Conservation (phyloP, 2,329 filamentous ascomycete genomes). For the Diaporthe aspalathi region DNA sequence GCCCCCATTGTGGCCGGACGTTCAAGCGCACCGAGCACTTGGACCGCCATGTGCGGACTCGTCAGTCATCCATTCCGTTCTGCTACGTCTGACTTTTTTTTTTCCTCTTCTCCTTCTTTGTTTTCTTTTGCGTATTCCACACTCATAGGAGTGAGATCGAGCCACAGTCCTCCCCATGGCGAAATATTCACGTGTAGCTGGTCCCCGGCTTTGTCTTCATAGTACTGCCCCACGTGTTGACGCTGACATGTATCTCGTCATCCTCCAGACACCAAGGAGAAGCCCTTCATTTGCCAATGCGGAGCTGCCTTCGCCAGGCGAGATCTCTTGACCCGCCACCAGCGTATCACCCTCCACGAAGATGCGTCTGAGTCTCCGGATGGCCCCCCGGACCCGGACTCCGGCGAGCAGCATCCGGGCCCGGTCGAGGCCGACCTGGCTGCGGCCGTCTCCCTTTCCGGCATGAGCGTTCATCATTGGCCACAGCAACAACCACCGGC, state of each 20-base stretch:
- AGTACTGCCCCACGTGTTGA: neutral
- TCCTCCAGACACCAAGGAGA: constrained; percentile 58
- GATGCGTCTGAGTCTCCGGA: constrained; percentile 41
- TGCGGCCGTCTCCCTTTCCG: constrained; percentile 48
- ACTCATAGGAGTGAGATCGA: neutral
- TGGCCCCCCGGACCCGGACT: constrained; percentile 39
- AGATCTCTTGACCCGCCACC: constrained; percentile 58
- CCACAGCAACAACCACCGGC: constrained; percentile 31
- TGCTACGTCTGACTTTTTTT: neutral
- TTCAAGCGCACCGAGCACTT: constrained; percentile 61
- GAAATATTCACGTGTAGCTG: neutral
- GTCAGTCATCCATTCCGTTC: constrained; percentile 47
- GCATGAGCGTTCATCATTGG: constrained; percentile 47
- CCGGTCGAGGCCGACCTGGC: constrained; percentile 45
- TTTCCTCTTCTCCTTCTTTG: too few species aligned
- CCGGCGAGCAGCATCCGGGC: constrained; percentile 45
- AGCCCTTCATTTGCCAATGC: constrained; percentile 58
- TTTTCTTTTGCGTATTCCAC: too few species aligned
- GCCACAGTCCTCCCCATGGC: neutral
- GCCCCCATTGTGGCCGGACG: constrained; percentile 55
- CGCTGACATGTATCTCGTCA: neutral
- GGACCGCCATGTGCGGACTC: constrained; percentile 59
- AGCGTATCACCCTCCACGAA: constrained; percentile 53
- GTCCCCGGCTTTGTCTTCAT: neutral
- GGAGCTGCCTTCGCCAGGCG: constrained; percentile 58